Base-by-base conservation (phyloP, 2,329 filamentous ascomycete species). In the Phaeosphaeria sp. region DNA sequence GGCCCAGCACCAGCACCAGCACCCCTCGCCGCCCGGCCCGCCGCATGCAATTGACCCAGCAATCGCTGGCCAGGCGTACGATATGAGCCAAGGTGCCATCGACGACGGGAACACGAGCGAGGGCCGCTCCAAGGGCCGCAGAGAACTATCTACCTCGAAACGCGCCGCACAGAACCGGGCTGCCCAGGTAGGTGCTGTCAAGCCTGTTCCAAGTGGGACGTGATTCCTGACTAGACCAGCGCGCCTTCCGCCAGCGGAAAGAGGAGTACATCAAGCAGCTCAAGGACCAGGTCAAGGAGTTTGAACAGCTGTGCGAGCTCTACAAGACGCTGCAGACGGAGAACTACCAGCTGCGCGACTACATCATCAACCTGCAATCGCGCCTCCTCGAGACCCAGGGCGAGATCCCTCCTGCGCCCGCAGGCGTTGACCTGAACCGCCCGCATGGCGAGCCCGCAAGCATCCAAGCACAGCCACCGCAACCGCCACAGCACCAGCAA, bases 201-300 rank as follows among this genome's bases (percentile, higher is more conserved):
- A 24, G 21, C 22, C 24, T 42, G 44, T 45, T 33, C 57, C 15
- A 47, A 18, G 25, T 9, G 17, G 3, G 9, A 45, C 65, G 57
- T 53, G 27, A 18, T 11, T 65, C 64, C 69, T 75, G 57, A 74
- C 64, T 3, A 15, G 18, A 8, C 21, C 65, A 99, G 94, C 88
- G 95, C 76, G 95, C 95, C 43, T 99, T 99, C 80, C 91, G 95
- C 43, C 93, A 98, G 80, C 91, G 95, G 62, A 99, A 99, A 77
- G 95, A 99, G 79, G 91, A 92, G 46, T 97, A 99, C 77, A 99
- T 99, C 78, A 96, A 96, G 82, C 96, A 96, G 77, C 86, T 99
- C 6, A 95, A 99, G 79, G 91, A 95, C 74, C 92, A 98, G 75
- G 92, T 97, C 51, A 89, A 92, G 70, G 91, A 95, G 27, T 91